Evolutionary conservation across 768 basidiomycete species (phyloP), one percentile per base, ranked within the genome.

Genomic region (Erythrobasidium yunnanense): DNA sequence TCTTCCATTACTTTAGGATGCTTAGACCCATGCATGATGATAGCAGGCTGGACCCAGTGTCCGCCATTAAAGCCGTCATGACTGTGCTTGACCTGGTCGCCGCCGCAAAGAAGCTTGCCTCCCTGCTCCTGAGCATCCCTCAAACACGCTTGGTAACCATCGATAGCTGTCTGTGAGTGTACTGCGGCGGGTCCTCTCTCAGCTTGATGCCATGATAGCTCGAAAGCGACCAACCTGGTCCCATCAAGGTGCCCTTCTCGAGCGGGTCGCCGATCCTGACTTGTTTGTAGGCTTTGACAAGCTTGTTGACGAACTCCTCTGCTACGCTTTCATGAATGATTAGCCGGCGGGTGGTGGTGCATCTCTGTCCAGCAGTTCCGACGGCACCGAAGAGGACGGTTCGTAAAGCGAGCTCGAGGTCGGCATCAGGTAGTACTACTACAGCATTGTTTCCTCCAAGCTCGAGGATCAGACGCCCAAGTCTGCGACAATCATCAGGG

Each of bases 391-490:
- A 96, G 76, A 90, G 88, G 29, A 92, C 87, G 2, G 90, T 83
- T 15, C 88, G 88, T 17, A 95, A 83, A 35, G 93, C 92, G 70
- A 95, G 84, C 32, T 82, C 81, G 23, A 95, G 82, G 77, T 95
- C 90, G 20, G 93, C 92, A 78, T 95, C 93, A 54, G 88, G 83
- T 83, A 95, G 87, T 70, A 97, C 81, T 71, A 95, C 85, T 42
- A 89, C 85, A 69, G 92, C 91, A 74, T 96, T 96, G 78, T 97
- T 96, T 34, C 93, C 93, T 25, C 92, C 92, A 1, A 96, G 79
- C 74, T 96, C 93, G 25, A 96, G 81, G 22, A 96, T 83, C 22
- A 63, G 49, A 8, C 32, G 5, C 5, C 60, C 60, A 17, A 63
- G 60, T 51, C 60, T 63, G 23, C n/a, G n/a, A 52, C 22, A 52